Conservation (phyloP, 2,329 filamentous ascomycete genomes). For the Orbilia javanica region DNA sequence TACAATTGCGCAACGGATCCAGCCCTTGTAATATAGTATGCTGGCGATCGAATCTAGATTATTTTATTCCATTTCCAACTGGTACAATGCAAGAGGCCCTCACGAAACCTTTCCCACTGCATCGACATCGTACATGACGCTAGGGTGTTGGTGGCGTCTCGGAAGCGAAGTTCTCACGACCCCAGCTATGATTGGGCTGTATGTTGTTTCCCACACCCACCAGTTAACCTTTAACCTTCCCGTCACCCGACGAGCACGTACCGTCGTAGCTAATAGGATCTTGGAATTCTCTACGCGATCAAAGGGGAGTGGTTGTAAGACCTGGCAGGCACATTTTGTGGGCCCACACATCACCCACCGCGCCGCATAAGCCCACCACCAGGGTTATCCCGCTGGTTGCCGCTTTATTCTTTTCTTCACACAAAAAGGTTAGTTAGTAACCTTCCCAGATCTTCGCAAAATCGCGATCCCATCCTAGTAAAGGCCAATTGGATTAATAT, state of each 20-base stretch:
- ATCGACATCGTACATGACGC: constrained; percentile 42
- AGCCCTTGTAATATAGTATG: constrained; percentile 27
- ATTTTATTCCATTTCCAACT: constrained; percentile 34
- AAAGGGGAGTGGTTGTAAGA: constrained; percentile 22
- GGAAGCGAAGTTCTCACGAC: constrained; percentile 40
- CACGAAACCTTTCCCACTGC: constrained; percentile 47
- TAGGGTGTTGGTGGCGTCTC: constrained; percentile 58
- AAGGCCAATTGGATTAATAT: constrained; percentile 43
- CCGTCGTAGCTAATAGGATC: constrained; percentile 29
- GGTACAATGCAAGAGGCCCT: constrained; percentile 34
- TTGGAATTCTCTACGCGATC: constrained; percentile 16
- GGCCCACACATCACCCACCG: constrained; percentile 30
- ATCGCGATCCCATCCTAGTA: constrained; percentile 32
- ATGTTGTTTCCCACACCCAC: constrained; percentile 31
- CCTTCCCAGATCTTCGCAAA: constrained; percentile 47
- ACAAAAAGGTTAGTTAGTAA: constrained; percentile 13
- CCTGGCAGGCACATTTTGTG: constrained; percentile 19
- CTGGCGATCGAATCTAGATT: constrained; percentile 39
- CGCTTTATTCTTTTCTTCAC: constrained; percentile 51
- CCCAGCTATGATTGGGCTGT: constrained; percentile 34
- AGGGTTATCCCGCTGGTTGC: constrained; percentile 56
- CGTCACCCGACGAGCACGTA: constrained; percentile 40
- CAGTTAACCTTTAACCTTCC: constrained; percentile 34
- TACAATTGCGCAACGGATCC: constrained; percentile 42
- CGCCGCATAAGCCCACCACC: constrained; percentile 47